Evolutionary conservation across 371 early-diverging fungal species (phyloP).

Genomic region (Mucor velutinosus): DNA sequence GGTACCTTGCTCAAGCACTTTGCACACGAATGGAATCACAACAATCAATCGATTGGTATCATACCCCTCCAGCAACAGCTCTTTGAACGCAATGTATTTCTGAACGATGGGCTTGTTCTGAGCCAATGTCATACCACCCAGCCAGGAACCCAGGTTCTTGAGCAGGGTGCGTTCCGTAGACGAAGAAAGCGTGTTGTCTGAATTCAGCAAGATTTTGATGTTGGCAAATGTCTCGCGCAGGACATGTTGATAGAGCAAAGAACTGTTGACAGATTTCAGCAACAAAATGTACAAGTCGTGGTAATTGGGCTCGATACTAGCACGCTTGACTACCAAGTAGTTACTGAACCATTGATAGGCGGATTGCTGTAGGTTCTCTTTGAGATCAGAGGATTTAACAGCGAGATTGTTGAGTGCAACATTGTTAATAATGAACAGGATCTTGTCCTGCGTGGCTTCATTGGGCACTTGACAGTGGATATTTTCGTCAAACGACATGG

Average conservation of each 20-base stretch:
- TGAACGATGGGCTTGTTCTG: slow-evolving; percentile 92
- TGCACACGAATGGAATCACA: slow-evolving; percentile 97
- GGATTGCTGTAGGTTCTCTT: slow-evolving; percentile 62
- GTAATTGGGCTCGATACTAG: slow-evolving; percentile 93
- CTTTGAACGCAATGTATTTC: slow-evolving; percentile 93
- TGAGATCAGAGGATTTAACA: slow-evolving; percentile 79
- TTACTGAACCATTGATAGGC: slow-evolving; percentile 90
- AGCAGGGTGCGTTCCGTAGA: slow-evolving; percentile 87
- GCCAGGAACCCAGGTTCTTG: slow-evolving; percentile 96
- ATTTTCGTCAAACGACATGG: slow-evolving; percentile 23
- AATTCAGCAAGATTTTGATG: slow-evolving; percentile 86
- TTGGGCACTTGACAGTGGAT: slow-evolving; percentile 61
- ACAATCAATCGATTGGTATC: slow-evolving; percentile 87
- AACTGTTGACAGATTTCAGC: slow-evolving; percentile 69
- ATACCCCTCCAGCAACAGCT: slow-evolving; percentile 89
- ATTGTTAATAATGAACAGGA: slow-evolving; percentile 96
- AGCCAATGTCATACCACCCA: slow-evolving; percentile 95
- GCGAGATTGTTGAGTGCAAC: slow-evolving; percentile 86
- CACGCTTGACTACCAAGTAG: slow-evolving; percentile 92
- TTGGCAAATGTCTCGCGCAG: slow-evolving; percentile 88
- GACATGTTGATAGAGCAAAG: slow-evolving; percentile 68
- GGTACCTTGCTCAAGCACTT: slow-evolving; percentile 89
- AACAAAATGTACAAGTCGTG: slow-evolving; percentile 86
- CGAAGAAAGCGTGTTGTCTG: slow-evolving; percentile 90
- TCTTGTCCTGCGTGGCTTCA: slow-evolving; percentile 86